A percentile compares a stretch with the other conserved stretches of the same genome.
Evolutionary conservation across 1,284 basidiomycete species (phyloP).

Genomic region (Farysia itapuensis): DNA sequence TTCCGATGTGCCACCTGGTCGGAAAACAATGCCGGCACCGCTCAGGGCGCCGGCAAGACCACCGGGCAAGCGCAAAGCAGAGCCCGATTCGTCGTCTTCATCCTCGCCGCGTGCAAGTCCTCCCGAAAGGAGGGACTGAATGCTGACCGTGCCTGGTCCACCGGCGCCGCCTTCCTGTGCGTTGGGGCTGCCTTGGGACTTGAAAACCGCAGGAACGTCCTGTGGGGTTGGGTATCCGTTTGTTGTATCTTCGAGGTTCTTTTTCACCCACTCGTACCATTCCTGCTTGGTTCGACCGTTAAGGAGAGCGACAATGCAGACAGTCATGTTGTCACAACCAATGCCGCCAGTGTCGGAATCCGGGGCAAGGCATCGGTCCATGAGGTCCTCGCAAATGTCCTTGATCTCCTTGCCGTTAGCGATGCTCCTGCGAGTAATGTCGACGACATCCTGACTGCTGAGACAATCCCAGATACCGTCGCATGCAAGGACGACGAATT

Average conservation of each 20-base stretch:
- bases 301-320: slow-evolving; percentile 84
- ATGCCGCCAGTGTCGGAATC: slow-evolving; percentile 91
- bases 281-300: slow-evolving; percentile 83
- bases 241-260: slow-evolving; percentile 73
- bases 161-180: slow-evolving; percentile 21
- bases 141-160: slow-evolving; percentile 39
- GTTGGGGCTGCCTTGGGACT: slow-evolving; percentile 56
- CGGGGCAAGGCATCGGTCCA: slow-evolving; percentile 90
- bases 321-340: slow-evolving; percentile 99
- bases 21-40: slow-evolving; percentile 53
- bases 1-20: slow-evolving; percentile 44
- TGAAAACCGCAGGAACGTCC: slow-evolving; percentile 63
- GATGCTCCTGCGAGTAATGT: slow-evolving; percentile 81
- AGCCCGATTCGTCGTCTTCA: slow-evolving; percentile 34
- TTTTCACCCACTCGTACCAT: slow-evolving; percentile 89
- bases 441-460: slow-evolving; percentile 86
- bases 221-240: slow-evolving; percentile 73
- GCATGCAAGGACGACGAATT: slow-evolving; percentile 93
- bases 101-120: slow-evolving; percentile 43
- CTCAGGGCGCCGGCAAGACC: slow-evolving; percentile 45
- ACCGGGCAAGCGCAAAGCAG: slow-evolving; percentile 32
- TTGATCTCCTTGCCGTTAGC: slow-evolving; percentile 76
- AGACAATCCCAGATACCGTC: slow-evolving; percentile 99
- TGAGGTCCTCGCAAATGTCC: slow-evolving; percentile 85
- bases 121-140: slow-evolving; percentile 53